phyloP scores from a whole-genome alignment of 2,329 filamentous ascomycete genomes.

The Xylaria hypoxylon region DNA sequence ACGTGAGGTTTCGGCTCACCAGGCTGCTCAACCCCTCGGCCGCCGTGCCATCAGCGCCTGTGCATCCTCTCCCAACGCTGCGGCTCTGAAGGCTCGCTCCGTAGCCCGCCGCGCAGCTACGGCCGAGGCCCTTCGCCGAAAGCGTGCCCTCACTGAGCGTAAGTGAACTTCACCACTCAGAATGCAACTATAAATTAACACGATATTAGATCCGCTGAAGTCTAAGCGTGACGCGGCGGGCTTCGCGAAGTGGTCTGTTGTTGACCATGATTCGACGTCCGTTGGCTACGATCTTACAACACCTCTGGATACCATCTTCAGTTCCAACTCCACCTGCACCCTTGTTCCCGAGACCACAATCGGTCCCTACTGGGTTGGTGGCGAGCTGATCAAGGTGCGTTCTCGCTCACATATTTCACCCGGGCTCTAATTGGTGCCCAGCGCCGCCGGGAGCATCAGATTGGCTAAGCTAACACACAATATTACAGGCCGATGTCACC shows the following conservation, averaged over 20 bases:
- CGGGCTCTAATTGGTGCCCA: not conserved
- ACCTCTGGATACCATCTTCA: conserved; percentile 51
- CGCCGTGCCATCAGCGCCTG: conserved; percentile 55
- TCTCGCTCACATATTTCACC: conserved; percentile 1
- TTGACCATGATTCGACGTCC: conserved; percentile 44
- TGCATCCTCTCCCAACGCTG: conserved; percentile 50
- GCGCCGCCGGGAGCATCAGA: too few relatives aligned
- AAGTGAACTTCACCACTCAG: conserved; percentile 17
- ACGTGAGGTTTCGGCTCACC: conserved; percentile 51
- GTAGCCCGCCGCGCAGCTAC: conserved; percentile 53
- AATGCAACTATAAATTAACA: conserved; percentile 1
- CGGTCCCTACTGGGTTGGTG: conserved; percentile 52
- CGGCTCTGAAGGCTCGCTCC: conserved; percentile 54
- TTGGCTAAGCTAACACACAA: not conserved
- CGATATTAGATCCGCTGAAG: conserved; percentile 41
- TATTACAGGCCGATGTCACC: conserved; percentile 50
- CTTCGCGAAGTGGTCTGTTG: conserved; percentile 45
- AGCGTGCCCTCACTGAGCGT: conserved; percentile 49
- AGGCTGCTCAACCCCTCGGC: conserved; percentile 50
- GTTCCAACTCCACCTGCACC: conserved; percentile 46
- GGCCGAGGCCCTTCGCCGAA: conserved; percentile 53
- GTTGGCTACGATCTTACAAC: conserved; percentile 53
- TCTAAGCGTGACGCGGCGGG: conserved; percentile 46
- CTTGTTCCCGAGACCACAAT: conserved; percentile 50
- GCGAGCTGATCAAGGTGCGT: conserved; percentile 51